Evolutionary conservation across 2,329 filamentous ascomycete genomes (phyloP).

Genomic region (Colletotrichum orchidophilum): DNA sequence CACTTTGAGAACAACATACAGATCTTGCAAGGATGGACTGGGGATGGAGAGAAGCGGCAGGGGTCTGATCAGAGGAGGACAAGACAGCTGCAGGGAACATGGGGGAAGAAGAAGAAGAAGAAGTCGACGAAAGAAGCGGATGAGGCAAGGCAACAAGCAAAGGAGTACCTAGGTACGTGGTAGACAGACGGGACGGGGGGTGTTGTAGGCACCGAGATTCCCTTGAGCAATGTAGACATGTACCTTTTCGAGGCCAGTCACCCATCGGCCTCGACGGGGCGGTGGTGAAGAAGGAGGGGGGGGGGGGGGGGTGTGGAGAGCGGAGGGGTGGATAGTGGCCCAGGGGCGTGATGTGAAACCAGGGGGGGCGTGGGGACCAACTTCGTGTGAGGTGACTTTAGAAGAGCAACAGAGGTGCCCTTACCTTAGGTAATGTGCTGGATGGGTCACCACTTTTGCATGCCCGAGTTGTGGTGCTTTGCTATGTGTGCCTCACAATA

Average conservation of each 20-base stretch:
- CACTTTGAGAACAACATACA: conserved; percentile 33
- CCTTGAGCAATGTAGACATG: neutral
- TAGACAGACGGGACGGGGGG: conserved; percentile 1
- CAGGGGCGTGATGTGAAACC: neutral
- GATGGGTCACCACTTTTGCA: neutral
- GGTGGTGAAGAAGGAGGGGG: neutral
- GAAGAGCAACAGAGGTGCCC: neutral
- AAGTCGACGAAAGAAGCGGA: neutral
- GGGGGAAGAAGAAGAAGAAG: neutral
- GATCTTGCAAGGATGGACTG: conserved; percentile 30
- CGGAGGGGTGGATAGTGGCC: neutral
- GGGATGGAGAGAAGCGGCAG: conserved; percentile 11
- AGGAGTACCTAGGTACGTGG: too few relatives aligned
- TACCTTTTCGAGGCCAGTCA: neutral
- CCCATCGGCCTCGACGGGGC: neutral
- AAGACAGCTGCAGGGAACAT: conserved; percentile 14
- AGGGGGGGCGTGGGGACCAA: neutral
- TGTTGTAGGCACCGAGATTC: neutral
- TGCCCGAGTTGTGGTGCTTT: neutral
- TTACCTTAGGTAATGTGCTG: conserved; percentile 8
- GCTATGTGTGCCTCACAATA: neutral
- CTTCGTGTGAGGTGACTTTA: neutral
- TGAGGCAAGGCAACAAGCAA: neutral
- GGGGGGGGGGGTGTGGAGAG: neutral
- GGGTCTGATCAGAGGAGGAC: conserved; percentile 9